phyloP scores from a whole-genome alignment of 2,329 filamentous ascomycete genomes.

The Orbilia ellipsospora region DNA sequence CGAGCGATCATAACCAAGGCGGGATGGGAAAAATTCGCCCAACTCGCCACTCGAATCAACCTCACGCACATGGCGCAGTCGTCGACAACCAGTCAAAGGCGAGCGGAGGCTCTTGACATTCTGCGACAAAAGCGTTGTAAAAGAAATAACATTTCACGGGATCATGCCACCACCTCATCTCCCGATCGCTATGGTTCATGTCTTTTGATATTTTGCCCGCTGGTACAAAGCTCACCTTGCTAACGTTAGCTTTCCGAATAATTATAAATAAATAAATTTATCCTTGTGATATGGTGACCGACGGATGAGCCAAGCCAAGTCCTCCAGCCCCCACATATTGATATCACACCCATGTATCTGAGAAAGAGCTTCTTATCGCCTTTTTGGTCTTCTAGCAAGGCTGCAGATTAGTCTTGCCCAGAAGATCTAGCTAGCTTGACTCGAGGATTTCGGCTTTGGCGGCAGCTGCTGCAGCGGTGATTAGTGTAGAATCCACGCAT shows the following conservation, averaged over 20 bases:
- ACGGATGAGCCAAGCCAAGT: slow-evolving; percentile 4
- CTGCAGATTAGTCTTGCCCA: slow-evolving; percentile 37
- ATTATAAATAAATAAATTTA: slow-evolving; percentile 2
- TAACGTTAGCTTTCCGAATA: background rate
- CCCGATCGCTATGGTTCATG: no score
- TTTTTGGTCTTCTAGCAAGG: slow-evolving; percentile 32
- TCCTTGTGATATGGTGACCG: background rate
- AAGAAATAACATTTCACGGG: no score
- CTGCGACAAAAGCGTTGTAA: no score
- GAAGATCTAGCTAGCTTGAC: background rate
- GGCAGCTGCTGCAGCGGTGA: background rate
- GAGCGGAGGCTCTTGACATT: no score
- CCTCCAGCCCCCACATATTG: slow-evolving; percentile 10
- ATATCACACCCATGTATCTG: slow-evolving; percentile 4
- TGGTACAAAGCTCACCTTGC: background rate
- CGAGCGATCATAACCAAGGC: slow-evolving; percentile 11
- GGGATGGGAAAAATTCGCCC: slow-evolving; percentile 27
- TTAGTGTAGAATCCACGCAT: background rate
- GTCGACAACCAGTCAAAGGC: background rate
- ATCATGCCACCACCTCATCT: no score
- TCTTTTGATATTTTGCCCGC: no score
- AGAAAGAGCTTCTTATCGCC: slow-evolving; percentile 31
- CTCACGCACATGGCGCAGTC: slow-evolving; percentile 19
- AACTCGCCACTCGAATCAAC: background rate
- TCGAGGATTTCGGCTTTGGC: slow-evolving; percentile 12